Conservation (phyloP, 2,329 filamentous ascomycete species). For the Periglandula ipomoeae region DNA sequence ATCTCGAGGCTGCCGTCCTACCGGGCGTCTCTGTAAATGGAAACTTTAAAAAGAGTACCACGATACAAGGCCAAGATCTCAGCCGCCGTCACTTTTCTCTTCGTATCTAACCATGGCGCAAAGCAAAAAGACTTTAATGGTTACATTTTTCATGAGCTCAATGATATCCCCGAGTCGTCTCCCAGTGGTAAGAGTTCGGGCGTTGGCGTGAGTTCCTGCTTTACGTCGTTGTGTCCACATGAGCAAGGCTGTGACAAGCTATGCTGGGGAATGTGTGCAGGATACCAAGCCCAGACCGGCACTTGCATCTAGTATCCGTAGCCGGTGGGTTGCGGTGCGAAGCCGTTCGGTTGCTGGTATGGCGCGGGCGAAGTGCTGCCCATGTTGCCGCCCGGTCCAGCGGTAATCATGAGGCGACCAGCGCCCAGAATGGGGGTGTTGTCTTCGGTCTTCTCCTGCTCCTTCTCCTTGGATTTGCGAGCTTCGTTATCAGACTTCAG, state of each 20-base stretch:
- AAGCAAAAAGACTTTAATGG: not conserved
- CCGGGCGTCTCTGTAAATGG: not conserved
- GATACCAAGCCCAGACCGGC: conserved; percentile 19
- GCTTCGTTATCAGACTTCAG: conserved; percentile 96
- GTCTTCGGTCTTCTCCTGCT: conserved; percentile 77
- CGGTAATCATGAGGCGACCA: conserved; percentile 88
- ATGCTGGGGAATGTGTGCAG: conserved; percentile 2
- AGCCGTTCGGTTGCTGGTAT: conserved; percentile 73
- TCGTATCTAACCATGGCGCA: conserved; percentile 2
- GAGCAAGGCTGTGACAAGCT: not conserved
- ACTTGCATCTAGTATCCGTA: conserved; percentile 48
- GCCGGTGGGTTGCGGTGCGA: conserved; percentile 80
- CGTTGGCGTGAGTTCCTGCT: not conserved
- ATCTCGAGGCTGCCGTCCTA: not conserved
- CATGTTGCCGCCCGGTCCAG: conserved; percentile 58
- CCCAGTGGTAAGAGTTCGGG: not conserved
- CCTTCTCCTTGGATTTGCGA: conserved; percentile 67
- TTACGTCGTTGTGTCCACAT: not conserved
- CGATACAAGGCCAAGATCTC: not conserved
- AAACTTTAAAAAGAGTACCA: not conserved
- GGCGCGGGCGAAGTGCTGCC: conserved; percentile 51
- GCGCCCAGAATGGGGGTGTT: conserved; percentile 88
- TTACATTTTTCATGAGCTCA: conserved; percentile 12
- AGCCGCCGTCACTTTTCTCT: conserved; percentile 1
- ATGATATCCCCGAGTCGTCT: conserved; percentile 15